A percentile compares a stretch with the other conserved stretches of the same genome.
phyloP scores from a whole-genome alignment of 495 filamentous ascomycete species.

The Neurospora sp. region DNA sequence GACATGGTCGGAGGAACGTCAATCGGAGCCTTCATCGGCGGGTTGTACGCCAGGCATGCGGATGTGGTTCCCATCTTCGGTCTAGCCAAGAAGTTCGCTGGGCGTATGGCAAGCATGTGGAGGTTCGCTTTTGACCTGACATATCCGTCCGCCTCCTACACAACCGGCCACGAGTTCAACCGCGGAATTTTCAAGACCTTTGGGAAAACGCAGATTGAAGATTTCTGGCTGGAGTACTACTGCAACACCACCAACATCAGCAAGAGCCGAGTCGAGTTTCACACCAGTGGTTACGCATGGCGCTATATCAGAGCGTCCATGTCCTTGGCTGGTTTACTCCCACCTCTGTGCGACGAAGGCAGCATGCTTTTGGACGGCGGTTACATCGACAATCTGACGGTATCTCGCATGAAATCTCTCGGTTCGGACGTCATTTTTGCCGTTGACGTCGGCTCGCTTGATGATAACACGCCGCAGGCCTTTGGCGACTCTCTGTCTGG shows the following conservation, averaged over 20 bases:
- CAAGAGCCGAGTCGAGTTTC: slow-evolving; percentile 78
- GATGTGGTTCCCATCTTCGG: slow-evolving; percentile 96
- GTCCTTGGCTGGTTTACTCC: slow-evolving; percentile 85
- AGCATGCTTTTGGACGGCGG: slow-evolving; percentile 93
- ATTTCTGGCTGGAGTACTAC: slow-evolving; percentile 98
- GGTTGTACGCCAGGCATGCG: slow-evolving; percentile 88
- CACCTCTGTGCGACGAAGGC: slow-evolving; percentile 92
- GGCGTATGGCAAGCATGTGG: slow-evolving; percentile 96
- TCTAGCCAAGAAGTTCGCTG: slow-evolving; percentile 90
- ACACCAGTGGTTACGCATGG: slow-evolving; percentile 94
- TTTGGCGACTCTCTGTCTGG: slow-evolving; percentile 95
- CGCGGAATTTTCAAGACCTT: slow-evolving; percentile 98
- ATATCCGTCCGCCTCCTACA: slow-evolving; percentile 91
- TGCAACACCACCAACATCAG: slow-evolving; percentile 98
- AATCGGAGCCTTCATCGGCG: slow-evolving; percentile 95
- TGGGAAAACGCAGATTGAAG: slow-evolving; percentile 91
- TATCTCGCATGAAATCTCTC: slow-evolving; percentile 91
- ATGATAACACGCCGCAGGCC: slow-evolving; percentile 79
- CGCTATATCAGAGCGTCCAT: slow-evolving; percentile 92
- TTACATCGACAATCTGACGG: slow-evolving; percentile 94
- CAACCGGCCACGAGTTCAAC: slow-evolving; percentile 97
- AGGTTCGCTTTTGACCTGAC: slow-evolving; percentile 91
- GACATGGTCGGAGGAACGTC: slow-evolving; percentile 95
- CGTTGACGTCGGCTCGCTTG: slow-evolving; percentile 82
- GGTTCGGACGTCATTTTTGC: slow-evolving; percentile 93